phyloP scores from a whole-genome alignment of 2,329 filamentous ascomycete species.

The Penicillium sp. region DNA sequence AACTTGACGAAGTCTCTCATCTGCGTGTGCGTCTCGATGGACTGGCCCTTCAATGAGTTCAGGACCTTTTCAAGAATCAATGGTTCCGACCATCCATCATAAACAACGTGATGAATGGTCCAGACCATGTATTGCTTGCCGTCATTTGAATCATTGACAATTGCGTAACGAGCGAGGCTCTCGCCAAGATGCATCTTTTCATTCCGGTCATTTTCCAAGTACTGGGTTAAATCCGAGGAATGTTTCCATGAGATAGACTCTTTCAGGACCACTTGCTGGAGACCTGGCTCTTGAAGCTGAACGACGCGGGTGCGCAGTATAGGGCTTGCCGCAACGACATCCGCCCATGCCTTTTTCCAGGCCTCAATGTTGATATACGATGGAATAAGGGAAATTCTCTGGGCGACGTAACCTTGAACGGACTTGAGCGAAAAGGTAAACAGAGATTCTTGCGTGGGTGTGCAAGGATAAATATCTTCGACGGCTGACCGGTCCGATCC shows the following conservation, averaged over 20 bases:
- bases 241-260: conserved; percentile 33
- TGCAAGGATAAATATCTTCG: conserved; percentile 45
- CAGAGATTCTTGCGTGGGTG: conserved; percentile 44
- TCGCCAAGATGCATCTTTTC: conserved; percentile 36
- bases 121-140: conserved; percentile 45
- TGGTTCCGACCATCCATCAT: conserved; percentile 50
- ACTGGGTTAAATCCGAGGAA: conserved; percentile 22
- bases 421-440: conserved; percentile 47
- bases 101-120: conserved; percentile 53
- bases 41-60: conserved; percentile 23
- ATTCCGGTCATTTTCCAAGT: conserved; percentile 27
- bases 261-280: conserved; percentile 39
- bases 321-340: conserved; percentile 39
- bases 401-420: conserved; percentile 46
- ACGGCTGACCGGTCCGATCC: conserved; percentile 26
- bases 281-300: conserved; percentile 33
- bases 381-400: conserved; percentile 42
- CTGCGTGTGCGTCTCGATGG: conserved; percentile 19
- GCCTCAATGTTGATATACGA: conserved; percentile 33
- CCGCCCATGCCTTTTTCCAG: conserved; percentile 47
- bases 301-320: conserved; percentile 50
- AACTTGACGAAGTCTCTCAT: conserved; percentile 53
- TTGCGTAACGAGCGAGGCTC: conserved; percentile 36
- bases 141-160: conserved; percentile 26
- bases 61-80: conserved; percentile 37